A percentile compares a stretch with the other conserved stretches of the same genome.
Conservation (phyloP, 495 filamentous ascomycete genomes). For the Talaromyces thailandensis region DNA sequence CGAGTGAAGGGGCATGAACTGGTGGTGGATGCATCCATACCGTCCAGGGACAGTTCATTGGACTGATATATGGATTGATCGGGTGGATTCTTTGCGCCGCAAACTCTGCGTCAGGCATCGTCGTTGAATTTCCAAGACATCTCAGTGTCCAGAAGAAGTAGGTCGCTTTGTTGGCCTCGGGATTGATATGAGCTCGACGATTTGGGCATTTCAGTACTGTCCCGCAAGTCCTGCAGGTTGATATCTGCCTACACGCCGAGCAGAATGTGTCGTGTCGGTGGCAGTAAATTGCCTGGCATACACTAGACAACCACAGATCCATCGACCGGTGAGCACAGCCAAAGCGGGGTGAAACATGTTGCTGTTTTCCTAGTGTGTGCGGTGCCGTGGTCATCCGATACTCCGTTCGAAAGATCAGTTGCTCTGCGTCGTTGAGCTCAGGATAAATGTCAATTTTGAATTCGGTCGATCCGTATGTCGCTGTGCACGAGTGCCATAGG, state of each 20-base stretch:
- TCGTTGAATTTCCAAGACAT: conserved; percentile 23
- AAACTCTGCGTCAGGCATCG: conserved; percentile 24
- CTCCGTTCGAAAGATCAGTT: conserved; percentile 30
- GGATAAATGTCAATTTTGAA: conserved; percentile 31
- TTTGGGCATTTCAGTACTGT: conserved; percentile 29
- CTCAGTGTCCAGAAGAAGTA: conserved; percentile 35
- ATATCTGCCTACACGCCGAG: conserved; percentile 29
- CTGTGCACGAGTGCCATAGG: conserved; percentile 38
- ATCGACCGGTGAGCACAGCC: conserved; percentile 39
- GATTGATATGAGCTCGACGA: conserved; percentile 22
- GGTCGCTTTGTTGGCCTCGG: conserved; percentile 18
- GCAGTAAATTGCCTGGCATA: conserved; percentile 34
- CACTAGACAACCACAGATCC: conserved; percentile 36
- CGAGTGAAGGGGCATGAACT: conserved; percentile 23
- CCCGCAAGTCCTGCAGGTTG: conserved; percentile 31
- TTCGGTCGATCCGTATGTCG: conserved; percentile 30
- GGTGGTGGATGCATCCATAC: conserved; percentile 32
- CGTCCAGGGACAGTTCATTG: conserved; percentile 38
- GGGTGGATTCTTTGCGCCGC: conserved; percentile 35
- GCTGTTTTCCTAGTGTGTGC: conserved; percentile 34
- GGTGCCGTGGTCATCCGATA: conserved; percentile 29
- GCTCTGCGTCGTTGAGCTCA: conserved; percentile 24
- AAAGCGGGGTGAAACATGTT: conserved; percentile 35
- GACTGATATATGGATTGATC: conserved; percentile 23
- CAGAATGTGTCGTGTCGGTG: conserved; percentile 30